Evolutionary conservation across 2,329 filamentous ascomycete genomes (phyloP).

Genomic region (Penicillium decumbens): DNA sequence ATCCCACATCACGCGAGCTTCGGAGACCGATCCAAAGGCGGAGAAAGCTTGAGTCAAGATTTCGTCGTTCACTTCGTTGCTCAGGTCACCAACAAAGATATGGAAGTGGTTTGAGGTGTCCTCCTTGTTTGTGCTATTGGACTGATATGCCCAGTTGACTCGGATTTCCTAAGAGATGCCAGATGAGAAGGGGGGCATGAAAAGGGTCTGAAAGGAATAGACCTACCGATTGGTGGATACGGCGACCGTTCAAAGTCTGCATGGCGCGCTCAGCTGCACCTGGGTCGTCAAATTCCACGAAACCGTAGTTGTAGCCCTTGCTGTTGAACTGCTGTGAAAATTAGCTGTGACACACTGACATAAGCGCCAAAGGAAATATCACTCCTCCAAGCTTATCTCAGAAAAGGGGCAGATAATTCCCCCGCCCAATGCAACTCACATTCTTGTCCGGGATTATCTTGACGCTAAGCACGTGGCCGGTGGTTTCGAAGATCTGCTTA

Average conservation of each 20-base stretch:
- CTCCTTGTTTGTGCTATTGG: conserved; percentile 89
- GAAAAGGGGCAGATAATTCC: conserved; percentile 1
- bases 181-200: neutral
- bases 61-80: conserved; percentile 98
- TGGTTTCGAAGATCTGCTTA: conserved; percentile 97
- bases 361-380: neutral
- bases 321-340: conserved; percentile 53
- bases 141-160: conserved; percentile 99
- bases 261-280: conserved; percentile 94
- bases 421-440: conserved; percentile 54
- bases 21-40: conserved; percentile 90
- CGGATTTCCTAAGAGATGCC: conserved; percentile 75
- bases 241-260: conserved; percentile 90
- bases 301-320: conserved; percentile 98
- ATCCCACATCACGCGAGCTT: conserved; percentile 99
- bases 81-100: conserved; percentile 96
- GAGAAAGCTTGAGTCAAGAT: conserved; percentile 90
- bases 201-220: neutral
- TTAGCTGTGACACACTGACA: conserved; percentile 1
- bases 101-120: conserved; percentile 98
- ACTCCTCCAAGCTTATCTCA: neutral
- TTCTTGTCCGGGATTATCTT: conserved; percentile 99
- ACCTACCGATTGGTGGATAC: conserved; percentile 82
- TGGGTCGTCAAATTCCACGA: conserved; percentile 97
- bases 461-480: conserved; percentile 94